phyloP scores from a whole-genome alignment of 495 filamentous ascomycete genomes.

The Trichoderma asperelloides region DNA sequence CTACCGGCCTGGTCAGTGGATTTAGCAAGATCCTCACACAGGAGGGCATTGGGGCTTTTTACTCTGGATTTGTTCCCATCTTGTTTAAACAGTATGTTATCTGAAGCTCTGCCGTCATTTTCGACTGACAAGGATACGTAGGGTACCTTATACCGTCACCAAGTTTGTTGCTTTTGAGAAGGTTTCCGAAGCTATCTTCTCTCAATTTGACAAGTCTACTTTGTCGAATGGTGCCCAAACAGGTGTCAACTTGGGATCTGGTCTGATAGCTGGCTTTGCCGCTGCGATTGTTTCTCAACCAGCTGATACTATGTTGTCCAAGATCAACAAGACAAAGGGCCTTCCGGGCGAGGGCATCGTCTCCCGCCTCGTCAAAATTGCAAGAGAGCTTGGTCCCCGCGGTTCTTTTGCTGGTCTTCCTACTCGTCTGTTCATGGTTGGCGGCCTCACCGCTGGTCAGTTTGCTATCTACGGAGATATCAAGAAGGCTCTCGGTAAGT shows the following conservation, averaged over 20 bases:
- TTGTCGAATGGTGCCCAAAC: slow-evolving; percentile 71
- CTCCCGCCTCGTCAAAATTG: slow-evolving; percentile 89
- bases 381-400: slow-evolving; percentile 80
- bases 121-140: slow-evolving; percentile 21
- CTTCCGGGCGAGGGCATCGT: slow-evolving; percentile 89
- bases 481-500: slow-evolving; percentile 40
- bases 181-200: slow-evolving; percentile 73
- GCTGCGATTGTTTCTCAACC: slow-evolving; percentile 94
- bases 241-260: slow-evolving; percentile 83
- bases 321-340: slow-evolving; percentile 99
- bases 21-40: slow-evolving; percentile 77
- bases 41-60: slow-evolving; percentile 85
- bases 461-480: slow-evolving; percentile 88
- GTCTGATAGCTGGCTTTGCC: slow-evolving; percentile 95
- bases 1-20: slow-evolving; percentile 68
- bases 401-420: slow-evolving; percentile 89
- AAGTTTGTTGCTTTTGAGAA: slow-evolving; percentile 99
- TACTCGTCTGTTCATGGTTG: slow-evolving; percentile 79
- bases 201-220: slow-evolving; percentile 62
- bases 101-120: slow-evolving; percentile 30
- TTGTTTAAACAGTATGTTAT: slow-evolving; percentile 86
- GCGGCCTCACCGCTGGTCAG: slow-evolving; percentile 77
- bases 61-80: slow-evolving; percentile 89
- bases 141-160: slow-evolving; percentile 98
- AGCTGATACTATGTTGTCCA: slow-evolving; percentile 96